Base-by-base conservation (phyloP, 1,284 basidiomycete species). In the Neolentinus lepideus region DNA sequence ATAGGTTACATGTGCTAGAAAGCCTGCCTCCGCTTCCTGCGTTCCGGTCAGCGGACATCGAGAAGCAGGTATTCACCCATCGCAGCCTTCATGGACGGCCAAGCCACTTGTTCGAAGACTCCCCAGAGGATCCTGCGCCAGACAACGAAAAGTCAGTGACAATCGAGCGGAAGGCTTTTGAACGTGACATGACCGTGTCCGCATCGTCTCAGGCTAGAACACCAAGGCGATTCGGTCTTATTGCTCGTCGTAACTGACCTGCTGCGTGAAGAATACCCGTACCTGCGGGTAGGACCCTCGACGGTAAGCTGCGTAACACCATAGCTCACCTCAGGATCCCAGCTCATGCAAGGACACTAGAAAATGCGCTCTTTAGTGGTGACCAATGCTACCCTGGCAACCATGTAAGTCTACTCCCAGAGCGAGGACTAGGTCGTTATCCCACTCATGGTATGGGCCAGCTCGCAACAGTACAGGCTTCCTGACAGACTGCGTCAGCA, bases 331-430 rank as follows among this genome's bases (percentile, higher is more conserved):
- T n/a, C n/a, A n/a, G n/a, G n/a, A n/a, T n/a, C n/a, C n/a, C n/a
- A n/a, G n/a, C n/a, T n/a, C n/a, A n/a, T n/a, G n/a, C 1, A 46
- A 4, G 25, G 33, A 14, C 50, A 45, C 27, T 53, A 90, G 88
- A 90, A 90, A 87, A 80, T 88, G 50, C 72, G 85, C 21, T 77
- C 84, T 3, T 68, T 88, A 58, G 74, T 89, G 2, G 88, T 90
- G 16, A 83, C 83, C 11, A 90, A 90, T 62, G 63, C 74, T n/a
- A 88, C 82, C 1, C 73, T 90, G 14, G 86, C 88, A 0, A 74
- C 78, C 9, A 83, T 90, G 84, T 85, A 61, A 55, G 81, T 69
- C 27, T 29, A 12, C 53, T 43, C 6, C 8, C 12, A 6, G 38
- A 43, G 24, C 46, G n/a, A 24, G 11, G 26, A n/a, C n/a, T n/a